Evolutionary conservation across 495 filamentous ascomycete species (phyloP).

Genomic region (Halenospora varia): DNA sequence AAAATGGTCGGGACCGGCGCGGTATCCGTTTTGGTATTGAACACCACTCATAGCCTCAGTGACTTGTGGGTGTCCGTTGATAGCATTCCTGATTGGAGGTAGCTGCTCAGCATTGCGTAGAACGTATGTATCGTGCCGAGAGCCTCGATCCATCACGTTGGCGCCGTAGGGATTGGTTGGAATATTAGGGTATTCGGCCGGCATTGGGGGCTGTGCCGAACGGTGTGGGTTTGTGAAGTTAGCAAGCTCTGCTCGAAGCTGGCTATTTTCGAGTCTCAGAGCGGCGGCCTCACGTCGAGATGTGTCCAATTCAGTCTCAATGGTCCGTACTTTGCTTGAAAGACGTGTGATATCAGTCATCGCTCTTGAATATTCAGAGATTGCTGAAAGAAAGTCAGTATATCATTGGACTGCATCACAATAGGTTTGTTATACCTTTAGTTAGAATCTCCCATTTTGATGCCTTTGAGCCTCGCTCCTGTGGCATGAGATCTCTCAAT

Average conservation of each 20-base stretch:
- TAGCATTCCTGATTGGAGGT: conserved; percentile 41
- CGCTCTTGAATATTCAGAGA: conserved; percentile 33
- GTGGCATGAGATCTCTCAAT: conserved; percentile 75
- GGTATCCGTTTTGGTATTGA: conserved; percentile 46
- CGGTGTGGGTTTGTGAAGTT: conserved; percentile 15
- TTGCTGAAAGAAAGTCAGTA: conserved; percentile 35
- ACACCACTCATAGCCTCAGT: conserved; percentile 52
- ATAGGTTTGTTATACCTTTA: conserved; percentile 56
- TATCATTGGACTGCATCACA: conserved; percentile 12
- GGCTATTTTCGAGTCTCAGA: conserved; percentile 51
- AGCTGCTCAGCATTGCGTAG: conserved; percentile 31
- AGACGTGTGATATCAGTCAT: conserved; percentile 33
- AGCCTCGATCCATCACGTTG: not conserved
- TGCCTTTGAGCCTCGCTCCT: conserved; percentile 85
- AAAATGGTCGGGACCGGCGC: conserved; percentile 10
- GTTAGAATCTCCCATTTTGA: conserved; percentile 99
- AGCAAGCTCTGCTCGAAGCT: conserved; percentile 35
- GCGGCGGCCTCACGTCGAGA: conserved; percentile 42
- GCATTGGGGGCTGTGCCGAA: not conserved
- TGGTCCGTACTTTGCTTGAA: conserved; percentile 25
- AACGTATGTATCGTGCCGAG: conserved; percentile 2
- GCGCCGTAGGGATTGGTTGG: conserved; percentile 25
- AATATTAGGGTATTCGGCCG: conserved; percentile 9
- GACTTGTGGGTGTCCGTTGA: conserved; percentile 18
- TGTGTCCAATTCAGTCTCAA: conserved; percentile 40